Conservation (phyloP, 2,329 filamentous ascomycete genomes). For the Colletotrichum salicis region DNA sequence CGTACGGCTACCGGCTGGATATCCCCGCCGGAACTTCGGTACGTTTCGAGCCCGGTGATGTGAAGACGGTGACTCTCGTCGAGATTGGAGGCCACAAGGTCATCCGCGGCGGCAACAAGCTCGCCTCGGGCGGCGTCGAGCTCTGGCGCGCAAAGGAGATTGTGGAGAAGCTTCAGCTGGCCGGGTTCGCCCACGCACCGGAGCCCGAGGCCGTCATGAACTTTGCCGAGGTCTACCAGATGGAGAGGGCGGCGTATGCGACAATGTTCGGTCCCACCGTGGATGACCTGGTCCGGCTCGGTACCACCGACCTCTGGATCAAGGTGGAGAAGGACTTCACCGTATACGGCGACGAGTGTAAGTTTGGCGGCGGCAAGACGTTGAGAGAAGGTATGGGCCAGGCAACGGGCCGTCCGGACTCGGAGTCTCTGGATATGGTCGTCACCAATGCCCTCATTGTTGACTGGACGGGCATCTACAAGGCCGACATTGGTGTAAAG, state of each 20-base stretch:
- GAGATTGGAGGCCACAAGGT: slow-evolving; percentile 84
- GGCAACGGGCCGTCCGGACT: slow-evolving; percentile 78
- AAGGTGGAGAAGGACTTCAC: slow-evolving; percentile 89
- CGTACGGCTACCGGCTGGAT: slow-evolving; percentile 88
- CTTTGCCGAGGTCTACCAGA: slow-evolving; percentile 70
- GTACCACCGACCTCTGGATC: slow-evolving; percentile 88
- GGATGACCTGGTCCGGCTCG: slow-evolving; percentile 85
- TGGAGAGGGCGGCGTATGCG: slow-evolving; percentile 83
- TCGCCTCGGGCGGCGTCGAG: slow-evolving; percentile 81
- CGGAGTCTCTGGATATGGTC: slow-evolving; percentile 82
- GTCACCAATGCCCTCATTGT: slow-evolving; percentile 91
- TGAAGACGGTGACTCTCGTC: slow-evolving; percentile 88
- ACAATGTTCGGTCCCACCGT: slow-evolving; percentile 94
- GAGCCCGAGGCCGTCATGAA: slow-evolving; percentile 68
- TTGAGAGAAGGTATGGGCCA: slow-evolving; percentile 96
- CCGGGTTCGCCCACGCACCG: slow-evolving; percentile 81
- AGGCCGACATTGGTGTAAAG: slow-evolving; percentile 95
- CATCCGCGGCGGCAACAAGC: slow-evolving; percentile 84
- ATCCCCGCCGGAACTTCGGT: slow-evolving; percentile 92
- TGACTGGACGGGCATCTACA: slow-evolving; percentile 93
- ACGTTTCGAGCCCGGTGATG: slow-evolving; percentile 93
- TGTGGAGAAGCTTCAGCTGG: slow-evolving; percentile 71
- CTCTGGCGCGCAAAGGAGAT: slow-evolving; percentile 72
- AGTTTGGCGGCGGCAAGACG: slow-evolving; percentile 95
- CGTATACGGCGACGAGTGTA: slow-evolving; percentile 90